These are phyloP conservation scores for Arthrinium phaeospermum DNA, from an alignment of 2,329 filamentous ascomycete genomes.

Conservation along the genomic window DNA sequence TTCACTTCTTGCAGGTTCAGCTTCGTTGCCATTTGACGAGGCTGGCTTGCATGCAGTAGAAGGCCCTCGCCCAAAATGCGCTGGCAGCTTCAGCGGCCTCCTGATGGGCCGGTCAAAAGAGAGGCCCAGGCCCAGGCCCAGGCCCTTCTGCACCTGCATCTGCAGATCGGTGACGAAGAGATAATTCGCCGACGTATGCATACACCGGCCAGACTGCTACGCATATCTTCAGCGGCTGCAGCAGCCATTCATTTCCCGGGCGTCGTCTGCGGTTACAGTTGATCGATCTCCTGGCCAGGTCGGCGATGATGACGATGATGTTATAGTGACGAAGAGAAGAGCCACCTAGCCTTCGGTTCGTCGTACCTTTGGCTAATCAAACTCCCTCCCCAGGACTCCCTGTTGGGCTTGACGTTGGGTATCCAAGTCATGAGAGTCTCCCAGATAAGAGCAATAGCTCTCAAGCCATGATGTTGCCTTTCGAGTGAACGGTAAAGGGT, in stretches of 20 bases:
- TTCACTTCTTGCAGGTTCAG: not conserved
- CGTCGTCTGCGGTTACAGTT: not conserved
- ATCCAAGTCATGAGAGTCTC: not conserved
- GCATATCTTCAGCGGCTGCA: not conserved
- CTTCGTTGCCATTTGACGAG: not conserved
- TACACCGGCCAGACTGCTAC: not conserved
- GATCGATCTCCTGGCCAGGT: not conserved
- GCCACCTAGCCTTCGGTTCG: not conserved
- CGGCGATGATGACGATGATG: not conserved
- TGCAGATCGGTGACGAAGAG: not conserved
- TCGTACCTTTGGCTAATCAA: not conserved
- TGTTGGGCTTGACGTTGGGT: not conserved
- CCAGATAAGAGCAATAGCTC: not conserved
- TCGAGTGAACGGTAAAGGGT: not conserved
- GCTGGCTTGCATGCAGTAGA: not conserved
- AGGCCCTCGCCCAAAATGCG: not conserved
- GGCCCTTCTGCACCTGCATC: not conserved
- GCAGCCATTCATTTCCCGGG: not conserved
- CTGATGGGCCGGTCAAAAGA: not conserved
- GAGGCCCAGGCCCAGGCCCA: not conserved
- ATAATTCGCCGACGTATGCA: constrained; percentile 1
- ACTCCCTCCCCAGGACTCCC: not conserved
- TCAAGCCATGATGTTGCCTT: not conserved
- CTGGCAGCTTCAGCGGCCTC: not conserved
- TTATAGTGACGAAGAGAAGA: not conserved